These are phyloP conservation scores for Filobasidium uniguttulatum DNA, from an alignment of 1,284 basidiomycete genomes.

Conservation along the genomic window DNA sequence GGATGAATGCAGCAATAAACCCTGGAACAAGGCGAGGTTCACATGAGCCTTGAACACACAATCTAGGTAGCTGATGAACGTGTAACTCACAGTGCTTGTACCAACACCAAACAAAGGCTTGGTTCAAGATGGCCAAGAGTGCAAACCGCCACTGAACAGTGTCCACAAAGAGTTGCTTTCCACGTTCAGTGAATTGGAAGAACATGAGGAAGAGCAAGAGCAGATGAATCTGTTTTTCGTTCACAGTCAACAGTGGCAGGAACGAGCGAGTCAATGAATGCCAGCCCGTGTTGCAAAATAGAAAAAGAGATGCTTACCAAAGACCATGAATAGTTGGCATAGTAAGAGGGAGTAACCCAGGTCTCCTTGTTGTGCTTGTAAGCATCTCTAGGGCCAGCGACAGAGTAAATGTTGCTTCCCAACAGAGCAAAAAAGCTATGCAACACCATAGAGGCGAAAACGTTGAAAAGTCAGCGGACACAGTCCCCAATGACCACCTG, in stretches of 20 bases:
- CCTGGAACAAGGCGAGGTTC: not conserved
- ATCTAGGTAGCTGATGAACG: not conserved
- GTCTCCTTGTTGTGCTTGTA: constrained; percentile 54
- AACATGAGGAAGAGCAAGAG: constrained; percentile 74
- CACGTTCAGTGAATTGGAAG: constrained; percentile 62
- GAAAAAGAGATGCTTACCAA: constrained; percentile 15
- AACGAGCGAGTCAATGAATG: not conserved
- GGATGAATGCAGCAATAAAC: constrained; percentile 69
- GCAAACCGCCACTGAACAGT: constrained; percentile 80
- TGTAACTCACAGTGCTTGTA: constrained; percentile 32
- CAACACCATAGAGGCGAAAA: constrained; percentile 45
- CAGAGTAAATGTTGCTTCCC: constrained; percentile 64
- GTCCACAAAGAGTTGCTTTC: constrained; percentile 68
- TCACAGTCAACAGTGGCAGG: no score
- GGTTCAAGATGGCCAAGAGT: constrained; percentile 66
- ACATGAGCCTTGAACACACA: not conserved
- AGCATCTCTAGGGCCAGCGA: constrained; percentile 55
- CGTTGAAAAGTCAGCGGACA: not conserved
- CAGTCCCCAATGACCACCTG: constrained; percentile 16
- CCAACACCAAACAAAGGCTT: constrained; percentile 74
- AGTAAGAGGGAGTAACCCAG: constrained; percentile 72
- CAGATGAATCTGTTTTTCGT: constrained; percentile 63
- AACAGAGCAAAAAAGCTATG: constrained; percentile 52
- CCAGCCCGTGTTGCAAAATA: not conserved
- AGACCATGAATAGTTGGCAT: constrained; percentile 35